Percentiles rank a stretch among this genome's conserved stretches.
These are phyloP conservation scores for Rutidosis leptorrhynchoides DNA, from an alignment of 129 eudicot species.

Conservation along the genomic window DNA sequence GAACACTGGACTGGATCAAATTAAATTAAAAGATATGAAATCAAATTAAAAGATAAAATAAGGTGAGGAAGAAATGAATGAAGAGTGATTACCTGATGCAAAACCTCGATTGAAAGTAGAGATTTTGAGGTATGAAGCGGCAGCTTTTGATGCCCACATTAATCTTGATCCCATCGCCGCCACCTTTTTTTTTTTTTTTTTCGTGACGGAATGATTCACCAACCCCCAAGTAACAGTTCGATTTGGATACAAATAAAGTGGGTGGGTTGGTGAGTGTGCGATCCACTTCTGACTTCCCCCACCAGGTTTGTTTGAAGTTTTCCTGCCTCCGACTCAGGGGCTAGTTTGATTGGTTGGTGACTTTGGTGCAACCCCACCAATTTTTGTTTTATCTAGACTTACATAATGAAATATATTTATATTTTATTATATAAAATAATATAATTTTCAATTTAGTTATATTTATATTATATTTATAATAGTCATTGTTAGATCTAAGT, in stretches of 20 bases:
- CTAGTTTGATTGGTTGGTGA: background rate
- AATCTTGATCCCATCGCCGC: constrained; percentile 52
- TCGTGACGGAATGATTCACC: constrained; percentile 4
- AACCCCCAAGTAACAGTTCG: constrained; percentile 17
- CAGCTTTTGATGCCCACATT: constrained; percentile 46
- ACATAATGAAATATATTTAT: background rate
- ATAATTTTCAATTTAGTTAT: too few relatives aligned
- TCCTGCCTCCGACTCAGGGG: too few relatives aligned
- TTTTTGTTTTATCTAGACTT: too few relatives aligned
- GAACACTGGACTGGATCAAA: too few relatives aligned
- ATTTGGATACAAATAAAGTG: background rate
- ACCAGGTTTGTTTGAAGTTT: background rate
- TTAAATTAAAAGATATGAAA: too few relatives aligned
- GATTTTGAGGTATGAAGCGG: constrained; percentile 52
- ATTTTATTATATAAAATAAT: too few relatives aligned
- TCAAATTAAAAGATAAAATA: background rate
- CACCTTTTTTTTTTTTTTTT: background rate
- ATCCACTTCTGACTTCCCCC: constrained; percentile 10
- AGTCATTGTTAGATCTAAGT: too few relatives aligned
- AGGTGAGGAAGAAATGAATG: constrained; percentile 13
- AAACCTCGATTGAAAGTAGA: constrained; percentile 55
- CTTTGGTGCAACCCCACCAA: background rate
- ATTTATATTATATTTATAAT: too few relatives aligned
- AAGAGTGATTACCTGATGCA: constrained; percentile 53
- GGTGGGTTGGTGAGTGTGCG: background rate